Evolutionary conservation across 2,329 filamentous ascomycete genomes (phyloP).

Genomic region (Penicillium capsulatum): DNA sequence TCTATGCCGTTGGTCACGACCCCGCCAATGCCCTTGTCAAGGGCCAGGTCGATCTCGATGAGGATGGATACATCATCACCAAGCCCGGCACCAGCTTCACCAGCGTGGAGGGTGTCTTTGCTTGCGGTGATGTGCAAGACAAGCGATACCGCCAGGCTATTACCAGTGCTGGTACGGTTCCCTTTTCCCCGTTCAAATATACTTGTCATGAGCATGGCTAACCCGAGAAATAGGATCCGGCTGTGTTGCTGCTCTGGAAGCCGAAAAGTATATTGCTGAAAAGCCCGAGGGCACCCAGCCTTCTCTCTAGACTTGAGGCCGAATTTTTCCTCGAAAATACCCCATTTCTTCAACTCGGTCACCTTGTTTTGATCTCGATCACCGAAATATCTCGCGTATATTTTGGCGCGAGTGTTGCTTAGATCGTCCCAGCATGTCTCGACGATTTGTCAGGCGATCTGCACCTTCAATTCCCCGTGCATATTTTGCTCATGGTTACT

Average conservation of each 20-base stretch:
- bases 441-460: constrained; percentile 12
- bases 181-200: constrained; percentile 1
- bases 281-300: constrained; percentile 52
- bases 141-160: constrained; percentile 98
- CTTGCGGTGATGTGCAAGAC: constrained; percentile 96
- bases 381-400: not conserved
- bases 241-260: constrained; percentile 92
- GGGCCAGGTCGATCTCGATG: constrained; percentile 81
- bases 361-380: not conserved
- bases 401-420: constrained; percentile 8
- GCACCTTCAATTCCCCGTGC: constrained; percentile 14
- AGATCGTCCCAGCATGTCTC: constrained; percentile 10
- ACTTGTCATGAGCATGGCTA: constrained; percentile 9
- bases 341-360: not conserved
- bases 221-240: constrained; percentile 64
- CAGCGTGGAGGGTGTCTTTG: constrained; percentile 86
- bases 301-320: constrained; percentile 43
- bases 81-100: constrained; percentile 84
- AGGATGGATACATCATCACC: constrained; percentile 86
- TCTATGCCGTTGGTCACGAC: constrained; percentile 96
- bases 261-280: constrained; percentile 87
- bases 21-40: constrained; percentile 88
- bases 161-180: constrained; percentile 79
- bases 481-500: constrained; percentile 16
- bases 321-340: no score